Evolutionary conservation across 2,329 filamentous ascomycete species (phyloP).

Genomic region (Exophiala aquamarina): DNA sequence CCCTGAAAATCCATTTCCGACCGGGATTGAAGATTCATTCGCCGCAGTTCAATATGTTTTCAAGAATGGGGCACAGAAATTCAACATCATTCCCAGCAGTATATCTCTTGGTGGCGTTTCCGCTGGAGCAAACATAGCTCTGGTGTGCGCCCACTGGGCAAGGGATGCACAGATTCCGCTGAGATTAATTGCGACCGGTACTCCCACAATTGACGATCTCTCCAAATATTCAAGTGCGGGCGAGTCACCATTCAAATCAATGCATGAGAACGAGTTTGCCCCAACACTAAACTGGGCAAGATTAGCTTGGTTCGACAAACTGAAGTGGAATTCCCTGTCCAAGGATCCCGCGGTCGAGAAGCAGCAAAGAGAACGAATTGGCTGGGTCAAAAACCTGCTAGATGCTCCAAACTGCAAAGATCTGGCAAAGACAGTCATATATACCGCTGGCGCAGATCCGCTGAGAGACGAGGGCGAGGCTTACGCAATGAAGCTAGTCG

Average conservation of each 20-base stretch:
- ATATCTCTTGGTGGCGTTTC: constrained; percentile 50
- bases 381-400: constrained; percentile 35
- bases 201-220: constrained; percentile 43
- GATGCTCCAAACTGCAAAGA: constrained; percentile 35
- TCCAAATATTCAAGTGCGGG: constrained; percentile 36
- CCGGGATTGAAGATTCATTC: constrained; percentile 50
- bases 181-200: constrained; percentile 41
- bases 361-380: constrained; percentile 25
- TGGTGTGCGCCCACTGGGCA: constrained; percentile 38
- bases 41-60: constrained; percentile 45
- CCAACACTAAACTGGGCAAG: constrained; percentile 47
- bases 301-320: constrained; percentile 42
- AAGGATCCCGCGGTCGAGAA: constrained; percentile 18
- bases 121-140: constrained; percentile 34
- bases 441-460: constrained; percentile 47
- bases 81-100: constrained; percentile 39
- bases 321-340: constrained; percentile 34
- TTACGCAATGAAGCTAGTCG: constrained; percentile 44
- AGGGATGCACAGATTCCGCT: constrained; percentile 41
- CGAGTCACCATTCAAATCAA: constrained; percentile 43
- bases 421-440: constrained; percentile 43
- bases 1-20: constrained; percentile 52
- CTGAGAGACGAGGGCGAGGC: constrained; percentile 52
- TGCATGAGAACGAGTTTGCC: constrained; percentile 44
- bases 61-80: constrained; percentile 35